A percentile compares a stretch with the other conserved stretches of the same genome.
Conservation (phyloP, 2,329 filamentous ascomycete genomes). For the Aureobasidium leucospermi region DNA sequence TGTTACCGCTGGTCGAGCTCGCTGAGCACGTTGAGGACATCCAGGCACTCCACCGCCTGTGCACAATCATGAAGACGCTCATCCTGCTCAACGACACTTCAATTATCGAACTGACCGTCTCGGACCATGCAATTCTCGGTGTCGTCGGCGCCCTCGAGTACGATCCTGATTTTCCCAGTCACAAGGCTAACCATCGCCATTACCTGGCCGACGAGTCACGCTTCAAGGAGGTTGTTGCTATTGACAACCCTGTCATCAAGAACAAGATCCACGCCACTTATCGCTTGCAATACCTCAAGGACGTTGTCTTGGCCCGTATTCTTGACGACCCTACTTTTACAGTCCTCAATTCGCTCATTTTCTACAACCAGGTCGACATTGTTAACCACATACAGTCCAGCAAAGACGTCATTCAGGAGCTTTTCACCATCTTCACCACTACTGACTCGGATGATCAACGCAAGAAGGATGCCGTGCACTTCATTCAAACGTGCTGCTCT, state of each 20-base stretch:
- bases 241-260: slow-evolving; percentile 72
- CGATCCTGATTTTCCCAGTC: slow-evolving; percentile 93
- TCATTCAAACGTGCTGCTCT: slow-evolving; percentile 91
- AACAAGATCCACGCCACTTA: slow-evolving; percentile 96
- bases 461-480: slow-evolving; percentile 90
- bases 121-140: slow-evolving; percentile 79
- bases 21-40: slow-evolving; percentile 89
- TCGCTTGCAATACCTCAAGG: slow-evolving; percentile 91
- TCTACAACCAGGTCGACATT: slow-evolving; percentile 98
- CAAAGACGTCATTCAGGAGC: slow-evolving; percentile 66
- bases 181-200: slow-evolving; percentile 94
- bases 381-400: slow-evolving; percentile 90
- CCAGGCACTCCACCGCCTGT: slow-evolving; percentile 78
- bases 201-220: slow-evolving; percentile 83
- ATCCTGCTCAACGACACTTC: slow-evolving; percentile 90
- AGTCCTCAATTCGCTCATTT: slow-evolving; percentile 94
- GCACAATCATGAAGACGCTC: slow-evolving; percentile 96
- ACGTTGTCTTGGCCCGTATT: slow-evolving; percentile 94
- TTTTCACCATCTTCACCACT: slow-evolving; percentile 77
- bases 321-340: slow-evolving; percentile 97
- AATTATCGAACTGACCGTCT: slow-evolving; percentile 85
- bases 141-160: slow-evolving; percentile 96
- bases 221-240: slow-evolving; percentile 93
- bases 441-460: slow-evolving; percentile 57
- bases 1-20: slow-evolving; percentile 77